Conservation (phyloP, 257 asterid genomes). For the Gentiana dahurica region DNA sequence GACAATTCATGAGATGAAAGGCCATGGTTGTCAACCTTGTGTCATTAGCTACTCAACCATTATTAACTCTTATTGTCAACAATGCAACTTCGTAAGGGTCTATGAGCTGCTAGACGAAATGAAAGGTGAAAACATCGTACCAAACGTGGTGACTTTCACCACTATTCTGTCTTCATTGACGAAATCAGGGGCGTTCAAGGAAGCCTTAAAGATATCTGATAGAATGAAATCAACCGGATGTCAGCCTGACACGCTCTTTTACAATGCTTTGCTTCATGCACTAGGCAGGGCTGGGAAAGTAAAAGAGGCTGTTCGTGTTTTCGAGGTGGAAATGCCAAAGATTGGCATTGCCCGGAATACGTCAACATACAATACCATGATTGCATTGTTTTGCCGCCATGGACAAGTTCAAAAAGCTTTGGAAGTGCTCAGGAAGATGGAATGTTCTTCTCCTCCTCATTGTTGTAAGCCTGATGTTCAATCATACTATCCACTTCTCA, state of each 20-base stretch:
- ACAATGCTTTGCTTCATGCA: slow-evolving; percentile 61
- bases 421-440: slow-evolving; percentile 39
- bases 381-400: slow-evolving; percentile 68
- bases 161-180: slow-evolving; percentile 62
- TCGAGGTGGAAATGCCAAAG: slow-evolving; percentile 44
- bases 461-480: slow-evolving; percentile 70
- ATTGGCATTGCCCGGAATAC: slow-evolving; percentile 44
- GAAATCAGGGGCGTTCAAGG: slow-evolving; percentile 41
- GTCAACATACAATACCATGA: slow-evolving; percentile 72
- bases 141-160: slow-evolving; percentile 68
- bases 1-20: slow-evolving; percentile 91
- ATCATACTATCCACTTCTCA: slow-evolving; percentile 58
- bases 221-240: slow-evolving; percentile 50
- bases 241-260: slow-evolving; percentile 59
- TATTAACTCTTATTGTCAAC: slow-evolving; percentile 52
- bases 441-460: slow-evolving; percentile 25
- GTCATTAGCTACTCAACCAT: slow-evolving; percentile 69
- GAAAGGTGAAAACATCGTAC: slow-evolving; percentile 47
- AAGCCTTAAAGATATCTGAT: slow-evolving; percentile 47
- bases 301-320: slow-evolving; percentile 40
- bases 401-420: slow-evolving; percentile 39
- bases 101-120: slow-evolving; percentile 72
- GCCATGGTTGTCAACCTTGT: slow-evolving; percentile 56
- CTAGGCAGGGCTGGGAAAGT: slow-evolving; percentile 45
- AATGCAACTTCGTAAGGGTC: slow-evolving; percentile 36